Percentiles rank a stretch among this genome's conserved stretches.
Evolutionary conservation across 2,329 filamentous ascomycete genomes (phyloP).

Genomic region (Immersiporthe knoxdaviesiana): DNA sequence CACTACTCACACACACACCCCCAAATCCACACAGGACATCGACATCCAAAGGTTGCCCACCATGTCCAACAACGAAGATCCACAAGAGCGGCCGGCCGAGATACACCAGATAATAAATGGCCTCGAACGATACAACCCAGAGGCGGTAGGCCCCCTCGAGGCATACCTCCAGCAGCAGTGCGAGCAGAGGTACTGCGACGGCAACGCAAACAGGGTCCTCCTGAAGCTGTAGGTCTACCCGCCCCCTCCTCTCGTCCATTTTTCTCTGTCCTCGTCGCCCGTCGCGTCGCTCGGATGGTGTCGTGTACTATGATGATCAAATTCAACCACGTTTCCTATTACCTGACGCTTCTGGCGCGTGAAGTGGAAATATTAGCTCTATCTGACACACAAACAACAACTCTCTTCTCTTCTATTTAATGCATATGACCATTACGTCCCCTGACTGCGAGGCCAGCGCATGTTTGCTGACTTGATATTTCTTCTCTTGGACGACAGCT

Average conservation of each 20-base stretch:
- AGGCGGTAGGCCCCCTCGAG: constrained; percentile 92
- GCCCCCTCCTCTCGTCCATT: constrained; percentile 24
- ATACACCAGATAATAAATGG: constrained; percentile 95
- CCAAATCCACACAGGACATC: constrained; percentile 29
- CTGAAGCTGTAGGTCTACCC: constrained; percentile 84
- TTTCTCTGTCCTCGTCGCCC: constrained; percentile 9
- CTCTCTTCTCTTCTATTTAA: constrained; percentile 2
- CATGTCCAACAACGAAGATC: constrained; percentile 75
- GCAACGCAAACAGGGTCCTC: constrained; percentile 93
- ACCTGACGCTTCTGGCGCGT: constrained; percentile 71
- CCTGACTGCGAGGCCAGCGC: neutral
- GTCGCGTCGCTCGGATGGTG: neutral
- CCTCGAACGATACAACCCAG: constrained; percentile 97
- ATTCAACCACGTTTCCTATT: constrained; percentile 93
- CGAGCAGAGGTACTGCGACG: constrained; percentile 91
- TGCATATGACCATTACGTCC: constrained; percentile 2
- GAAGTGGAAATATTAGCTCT: constrained; percentile 76
- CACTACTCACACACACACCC: too few relatives aligned
- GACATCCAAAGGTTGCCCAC: constrained; percentile 41
- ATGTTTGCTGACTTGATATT: neutral
- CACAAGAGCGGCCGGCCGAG: constrained; percentile 87
- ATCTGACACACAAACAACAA: constrained; percentile 71
- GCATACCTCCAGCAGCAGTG: constrained; percentile 94
- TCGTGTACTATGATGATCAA: constrained; percentile 69
- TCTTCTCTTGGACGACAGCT: constrained; percentile 57